These are phyloP conservation scores for Leishmania gerbilli DNA, from an alignment of 208 protist species.

Conservation along the genomic window DNA sequence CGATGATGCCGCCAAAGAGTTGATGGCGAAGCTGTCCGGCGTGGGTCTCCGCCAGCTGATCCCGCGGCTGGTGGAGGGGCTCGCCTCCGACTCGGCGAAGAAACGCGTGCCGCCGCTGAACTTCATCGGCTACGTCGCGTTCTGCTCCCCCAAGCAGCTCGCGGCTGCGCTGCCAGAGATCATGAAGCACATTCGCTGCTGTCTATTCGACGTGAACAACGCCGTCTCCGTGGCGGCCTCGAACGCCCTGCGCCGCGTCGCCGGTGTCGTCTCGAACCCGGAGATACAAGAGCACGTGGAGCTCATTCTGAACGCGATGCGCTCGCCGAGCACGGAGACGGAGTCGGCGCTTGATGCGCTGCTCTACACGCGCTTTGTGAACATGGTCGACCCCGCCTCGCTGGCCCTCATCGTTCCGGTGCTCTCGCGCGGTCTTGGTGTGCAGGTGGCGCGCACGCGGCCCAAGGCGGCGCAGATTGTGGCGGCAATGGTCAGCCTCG, in stretches of 20 bases:
- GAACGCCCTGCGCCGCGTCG: conserved; percentile 87
- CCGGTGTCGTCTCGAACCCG: conserved; percentile 88
- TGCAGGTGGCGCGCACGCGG: conserved; percentile 69
- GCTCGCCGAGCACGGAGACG: conserved; percentile 88
- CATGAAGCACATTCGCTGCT: conserved; percentile 87
- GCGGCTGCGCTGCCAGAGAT: conserved; percentile 89
- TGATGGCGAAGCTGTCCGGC: conserved; percentile 78
- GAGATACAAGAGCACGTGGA: conserved; percentile 93
- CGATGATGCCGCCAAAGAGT: conserved; percentile 82
- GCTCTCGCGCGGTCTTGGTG: conserved; percentile 78
- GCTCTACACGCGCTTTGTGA: conserved; percentile 93
- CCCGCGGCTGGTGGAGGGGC: conserved; percentile 67
- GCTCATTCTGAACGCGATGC: conserved; percentile 87
- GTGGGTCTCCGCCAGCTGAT: conserved; percentile 91
- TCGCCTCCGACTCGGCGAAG: conserved; percentile 83
- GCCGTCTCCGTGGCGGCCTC: conserved; percentile 79
- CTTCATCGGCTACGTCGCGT: conserved; percentile 92
- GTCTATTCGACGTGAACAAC: conserved; percentile 91
- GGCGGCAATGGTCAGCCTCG: conserved; percentile 87
- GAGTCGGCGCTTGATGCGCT: conserved; percentile 91
- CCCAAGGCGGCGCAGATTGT: conserved; percentile 94
- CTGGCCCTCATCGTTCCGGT: conserved; percentile 94
- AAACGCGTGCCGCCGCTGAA: conserved; percentile 82
- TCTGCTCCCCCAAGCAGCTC: conserved; percentile 91
- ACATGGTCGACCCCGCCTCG: conserved; percentile 91